Base-by-base conservation (phyloP, 768 basidiomycete genomes). In the Neoboletus magnificus region DNA sequence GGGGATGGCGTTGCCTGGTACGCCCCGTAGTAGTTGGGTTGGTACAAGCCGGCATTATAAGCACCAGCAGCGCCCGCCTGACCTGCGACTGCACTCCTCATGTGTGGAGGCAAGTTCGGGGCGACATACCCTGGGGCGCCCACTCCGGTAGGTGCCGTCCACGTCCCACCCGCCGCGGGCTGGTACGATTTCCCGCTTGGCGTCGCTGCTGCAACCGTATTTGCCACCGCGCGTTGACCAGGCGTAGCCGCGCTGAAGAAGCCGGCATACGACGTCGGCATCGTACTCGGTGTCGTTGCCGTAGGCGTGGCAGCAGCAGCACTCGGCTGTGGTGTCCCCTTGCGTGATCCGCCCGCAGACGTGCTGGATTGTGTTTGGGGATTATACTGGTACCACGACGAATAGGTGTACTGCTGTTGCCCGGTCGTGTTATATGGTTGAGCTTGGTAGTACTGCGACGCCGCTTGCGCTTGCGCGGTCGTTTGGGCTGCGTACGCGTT, bases 161-260 rank as follows among this genome's bases (percentile, higher is more conserved):
- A 69, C 2, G 62, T 40, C 23, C 57, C 67, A 22, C 60, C 62
- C 2, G 64, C 54, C 1, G 56, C n/a, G 13, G 71, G 66, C 20
- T 70, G 64, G 53, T 69, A 72, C n/a, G 72, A 47, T 41, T 76
- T 75, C 41, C 53, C 66, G 9, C 54, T 59, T 0, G 68, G 52
- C 41, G 58, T 62, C 23, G 65, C 52, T 40, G 65, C 60, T 23
- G 78, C 60, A 25, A 81, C 80, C 1, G 82, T 83, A 45, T 83
- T 84, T 11, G 81, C 82, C 7, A 83, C 82, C 3, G 79, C 82
- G 5, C 82, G 78, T 51, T 80, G 76, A 27, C 69, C 71, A 25
- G 68, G 60, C 27, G 67, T 55, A 40, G 59, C 41, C 7, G 60
- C 54, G 40, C 65, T 71, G 56, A 76, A 81, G 52, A 78, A 79